Conservation (phyloP, 1,284 basidiomycete genomes). For the Amylostereum chailletii region DNA sequence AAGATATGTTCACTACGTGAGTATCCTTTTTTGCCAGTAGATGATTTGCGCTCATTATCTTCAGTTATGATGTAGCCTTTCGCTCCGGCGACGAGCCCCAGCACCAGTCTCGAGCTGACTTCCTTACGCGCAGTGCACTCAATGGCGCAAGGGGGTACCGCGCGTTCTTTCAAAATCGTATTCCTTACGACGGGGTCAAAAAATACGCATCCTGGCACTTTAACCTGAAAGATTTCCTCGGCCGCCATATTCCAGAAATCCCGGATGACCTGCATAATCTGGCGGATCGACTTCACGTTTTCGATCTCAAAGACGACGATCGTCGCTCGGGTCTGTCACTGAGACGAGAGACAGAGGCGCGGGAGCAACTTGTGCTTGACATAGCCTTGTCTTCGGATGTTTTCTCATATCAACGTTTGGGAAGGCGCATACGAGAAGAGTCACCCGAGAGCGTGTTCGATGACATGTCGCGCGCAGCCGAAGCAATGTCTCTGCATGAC, state of each 20-base stretch:
- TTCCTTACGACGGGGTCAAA: constrained; percentile 32
- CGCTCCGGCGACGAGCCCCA: constrained; percentile 39
- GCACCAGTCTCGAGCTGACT: constrained; percentile 38
- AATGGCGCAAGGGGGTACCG: constrained; percentile 43
- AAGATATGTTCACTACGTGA: constrained; percentile 52
- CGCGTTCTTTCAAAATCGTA: constrained; percentile 36
- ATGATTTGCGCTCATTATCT: constrained; percentile 2
- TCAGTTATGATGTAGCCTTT: constrained; percentile 55
- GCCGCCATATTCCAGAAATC: constrained; percentile 30
- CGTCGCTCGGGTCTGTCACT: constrained; percentile 29
- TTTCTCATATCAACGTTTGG: constrained; percentile 32
- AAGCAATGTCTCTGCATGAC: constrained; percentile 43
- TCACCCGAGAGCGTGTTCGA: constrained; percentile 29
- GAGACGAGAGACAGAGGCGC: constrained; percentile 41
- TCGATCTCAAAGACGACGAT: constrained; percentile 31
- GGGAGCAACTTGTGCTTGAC: constrained; percentile 56
- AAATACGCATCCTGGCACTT: constrained; percentile 42
- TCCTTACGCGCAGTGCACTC: constrained; percentile 42
- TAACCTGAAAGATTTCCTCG: constrained; percentile 36
- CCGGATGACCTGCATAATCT: constrained; percentile 24
- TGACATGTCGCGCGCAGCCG: constrained; percentile 36
- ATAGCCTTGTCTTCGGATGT: constrained; percentile 49
- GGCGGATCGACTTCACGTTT: constrained; percentile 29
- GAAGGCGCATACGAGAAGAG: not conserved
- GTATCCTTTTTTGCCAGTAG: constrained; percentile 9